These are phyloP conservation scores for Excoecaria agallocha DNA, from an alignment of 345 rosid genomes.

Conservation along the genomic window DNA sequence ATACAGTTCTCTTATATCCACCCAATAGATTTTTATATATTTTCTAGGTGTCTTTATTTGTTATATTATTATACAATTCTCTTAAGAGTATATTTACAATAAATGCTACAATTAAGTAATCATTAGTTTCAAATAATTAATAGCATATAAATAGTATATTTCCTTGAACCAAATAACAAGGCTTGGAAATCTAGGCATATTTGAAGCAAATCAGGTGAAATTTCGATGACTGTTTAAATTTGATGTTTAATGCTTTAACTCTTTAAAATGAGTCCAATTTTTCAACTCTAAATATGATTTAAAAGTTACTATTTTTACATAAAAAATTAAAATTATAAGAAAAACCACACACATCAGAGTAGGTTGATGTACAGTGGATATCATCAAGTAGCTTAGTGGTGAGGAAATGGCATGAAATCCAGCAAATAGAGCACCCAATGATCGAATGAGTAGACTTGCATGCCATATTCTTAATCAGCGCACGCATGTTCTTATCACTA, in stretches of 20 bases:
- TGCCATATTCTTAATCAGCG: constrained; percentile 70
- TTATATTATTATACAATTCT: too few species aligned
- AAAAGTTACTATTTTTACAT: neutral
- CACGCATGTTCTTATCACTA: constrained; percentile 40
- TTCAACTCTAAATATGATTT: neutral
- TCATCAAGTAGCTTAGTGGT: constrained; percentile 78
- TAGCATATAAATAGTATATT: too few species aligned
- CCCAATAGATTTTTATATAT: too few species aligned
- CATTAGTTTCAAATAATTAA: too few species aligned
- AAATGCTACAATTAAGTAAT: too few species aligned
- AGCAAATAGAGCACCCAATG: constrained; percentile 49
- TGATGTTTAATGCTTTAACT: neutral
- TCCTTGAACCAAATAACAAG: constrained; percentile 47
- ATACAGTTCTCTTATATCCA: too few species aligned
- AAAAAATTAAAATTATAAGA: neutral
- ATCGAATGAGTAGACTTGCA: constrained; percentile 85
- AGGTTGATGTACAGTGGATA: constrained; percentile 84
- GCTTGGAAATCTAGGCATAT: constrained; percentile 75
- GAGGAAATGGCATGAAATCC: constrained; percentile 81
- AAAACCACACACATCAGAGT: constrained; percentile 36
- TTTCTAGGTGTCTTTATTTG: too few species aligned
- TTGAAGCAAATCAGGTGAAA: constrained; percentile 74
- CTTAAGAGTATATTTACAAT: too few species aligned
- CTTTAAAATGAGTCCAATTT: neutral
- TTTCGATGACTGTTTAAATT: neutral